A percentile compares a stretch with the other conserved stretches of the same genome.
These are phyloP conservation scores for Colletotrichum graminicola DNA, from an alignment of 2,329 filamentous ascomycete genomes.

Conservation along the genomic window DNA sequence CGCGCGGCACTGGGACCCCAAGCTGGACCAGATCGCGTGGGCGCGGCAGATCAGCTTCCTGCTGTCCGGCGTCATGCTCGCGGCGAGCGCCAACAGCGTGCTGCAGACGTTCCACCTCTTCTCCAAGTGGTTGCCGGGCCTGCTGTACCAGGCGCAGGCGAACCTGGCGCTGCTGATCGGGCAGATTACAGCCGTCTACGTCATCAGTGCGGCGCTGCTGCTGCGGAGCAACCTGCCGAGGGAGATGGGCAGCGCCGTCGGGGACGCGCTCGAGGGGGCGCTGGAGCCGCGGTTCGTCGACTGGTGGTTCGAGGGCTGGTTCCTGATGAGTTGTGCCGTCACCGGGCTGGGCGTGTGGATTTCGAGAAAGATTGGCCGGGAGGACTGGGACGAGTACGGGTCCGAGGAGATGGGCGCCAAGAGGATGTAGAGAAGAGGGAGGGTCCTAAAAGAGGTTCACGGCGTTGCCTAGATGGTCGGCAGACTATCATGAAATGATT, in stretches of 20 bases:
- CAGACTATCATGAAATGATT: slow-evolving; percentile 10
- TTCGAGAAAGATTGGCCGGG: slow-evolving; percentile 69
- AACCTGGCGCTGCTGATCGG: slow-evolving; percentile 84
- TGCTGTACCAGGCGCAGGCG: slow-evolving; percentile 80
- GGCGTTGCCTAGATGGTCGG: not conserved
- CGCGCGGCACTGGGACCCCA: slow-evolving; percentile 86
- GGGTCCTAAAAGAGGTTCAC: not conserved
- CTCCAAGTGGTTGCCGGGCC: slow-evolving; percentile 76
- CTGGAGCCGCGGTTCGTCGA: slow-evolving; percentile 80
- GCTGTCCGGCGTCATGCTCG: slow-evolving; percentile 84
- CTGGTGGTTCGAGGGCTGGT: slow-evolving; percentile 91
- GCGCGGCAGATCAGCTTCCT: slow-evolving; percentile 87
- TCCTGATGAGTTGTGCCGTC: slow-evolving; percentile 74
- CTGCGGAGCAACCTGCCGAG: slow-evolving; percentile 82
- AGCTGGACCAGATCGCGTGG: slow-evolving; percentile 85
- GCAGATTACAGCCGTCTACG: slow-evolving; percentile 86
- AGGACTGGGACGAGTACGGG: slow-evolving; percentile 71
- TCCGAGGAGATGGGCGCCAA: slow-evolving; percentile 71
- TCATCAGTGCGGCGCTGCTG: slow-evolving; percentile 83
- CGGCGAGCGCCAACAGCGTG: slow-evolving; percentile 84
- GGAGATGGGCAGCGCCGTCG: slow-evolving; percentile 82
- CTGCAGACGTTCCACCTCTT: slow-evolving; percentile 89
- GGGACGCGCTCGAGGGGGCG: slow-evolving; percentile 81
- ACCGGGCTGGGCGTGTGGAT: slow-evolving; percentile 82
- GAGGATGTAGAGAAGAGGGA: slow-evolving; percentile 19